These are phyloP conservation scores for Fusarium cyanostomum DNA, from an alignment of 2,329 filamentous ascomycete species.

Conservation along the genomic window DNA sequence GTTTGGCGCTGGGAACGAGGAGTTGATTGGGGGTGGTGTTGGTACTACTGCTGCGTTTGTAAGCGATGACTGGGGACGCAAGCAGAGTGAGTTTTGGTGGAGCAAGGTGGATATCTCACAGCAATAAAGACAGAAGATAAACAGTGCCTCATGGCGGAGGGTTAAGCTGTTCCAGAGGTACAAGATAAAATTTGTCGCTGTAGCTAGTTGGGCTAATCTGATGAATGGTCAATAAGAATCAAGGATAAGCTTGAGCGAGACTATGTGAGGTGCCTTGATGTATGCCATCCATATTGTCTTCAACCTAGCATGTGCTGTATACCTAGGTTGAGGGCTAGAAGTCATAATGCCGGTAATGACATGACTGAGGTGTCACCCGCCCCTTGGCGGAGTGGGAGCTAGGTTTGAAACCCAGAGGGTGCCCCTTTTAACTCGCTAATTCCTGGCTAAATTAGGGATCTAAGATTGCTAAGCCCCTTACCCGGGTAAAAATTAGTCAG, in stretches of 20 bases:
- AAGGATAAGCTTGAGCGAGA: not conserved
- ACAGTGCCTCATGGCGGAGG: not conserved
- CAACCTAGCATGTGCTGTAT: too few relatives aligned
- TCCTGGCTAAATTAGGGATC: too few relatives aligned
- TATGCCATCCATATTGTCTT: too few relatives aligned
- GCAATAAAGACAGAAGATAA: conserved; percentile 24
- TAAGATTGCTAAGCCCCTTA: too few relatives aligned
- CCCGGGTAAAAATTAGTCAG: too few relatives aligned
- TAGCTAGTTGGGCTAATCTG: not conserved
- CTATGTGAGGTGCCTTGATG: too few relatives aligned
- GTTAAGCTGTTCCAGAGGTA: not conserved
- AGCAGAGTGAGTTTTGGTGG: conserved; percentile 60
- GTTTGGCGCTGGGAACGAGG: conserved; percentile 58
- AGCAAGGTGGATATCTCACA: conserved; percentile 51
- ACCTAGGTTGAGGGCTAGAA: too few relatives aligned
- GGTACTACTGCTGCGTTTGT: conserved; percentile 51
- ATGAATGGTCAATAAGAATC: not conserved
- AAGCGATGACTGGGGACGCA: conserved; percentile 53
- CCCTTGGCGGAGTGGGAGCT: too few relatives aligned
- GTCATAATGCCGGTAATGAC: too few relatives aligned
- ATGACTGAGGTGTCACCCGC: too few relatives aligned
- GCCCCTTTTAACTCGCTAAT: too few relatives aligned
- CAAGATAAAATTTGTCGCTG: not conserved
- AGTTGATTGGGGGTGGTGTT: conserved; percentile 54
- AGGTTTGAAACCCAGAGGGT: too few relatives aligned